Evolutionary conservation across 164 flowering plant genomes (phyloP).

Genomic region (Piper betle): DNA sequence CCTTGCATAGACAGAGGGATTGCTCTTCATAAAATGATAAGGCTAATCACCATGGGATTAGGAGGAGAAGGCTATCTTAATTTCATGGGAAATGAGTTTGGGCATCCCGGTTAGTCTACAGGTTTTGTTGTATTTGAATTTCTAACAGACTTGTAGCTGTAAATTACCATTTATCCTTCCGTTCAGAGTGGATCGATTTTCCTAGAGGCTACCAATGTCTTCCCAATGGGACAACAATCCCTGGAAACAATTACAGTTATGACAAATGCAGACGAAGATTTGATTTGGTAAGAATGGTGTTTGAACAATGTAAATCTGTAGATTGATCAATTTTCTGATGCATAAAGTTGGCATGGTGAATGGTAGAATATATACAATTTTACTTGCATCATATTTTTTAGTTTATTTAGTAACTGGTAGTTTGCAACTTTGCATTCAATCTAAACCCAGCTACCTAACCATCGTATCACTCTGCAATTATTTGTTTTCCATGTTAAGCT

Average conservation of each 20-base stretch:
- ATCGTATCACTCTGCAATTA: too few species aligned
- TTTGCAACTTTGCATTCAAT: too few species aligned
- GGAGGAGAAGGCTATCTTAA: slow-evolving; percentile 99
- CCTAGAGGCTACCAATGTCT: slow-evolving; percentile 79
- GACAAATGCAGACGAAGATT: slow-evolving; percentile 97
- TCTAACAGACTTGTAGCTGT: background rate
- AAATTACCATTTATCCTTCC: background rate
- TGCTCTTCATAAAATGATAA: slow-evolving; percentile 97
- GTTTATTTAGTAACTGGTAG: too few species aligned
- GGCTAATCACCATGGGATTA: slow-evolving; percentile 93
- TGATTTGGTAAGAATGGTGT: slow-evolving; percentile 74
- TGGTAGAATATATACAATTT: too few species aligned
- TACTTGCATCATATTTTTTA: too few species aligned
- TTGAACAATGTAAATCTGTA: background rate
- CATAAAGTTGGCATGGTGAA: too few species aligned
- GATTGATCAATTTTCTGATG: too few species aligned
- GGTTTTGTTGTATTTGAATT: background rate
- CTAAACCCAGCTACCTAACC: too few species aligned
- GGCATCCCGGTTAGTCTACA: slow-evolving; percentile 79
- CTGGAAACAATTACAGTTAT: slow-evolving; percentile 67
- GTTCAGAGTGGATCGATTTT: slow-evolving; percentile 93
- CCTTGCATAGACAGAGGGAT: slow-evolving; percentile 89
- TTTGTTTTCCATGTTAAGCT: too few species aligned
- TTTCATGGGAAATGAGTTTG: slow-evolving; percentile 99
- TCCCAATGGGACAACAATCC: slow-evolving; percentile 58